Evolutionary conservation across 2,329 filamentous ascomycete species (phyloP), one percentile per base, ranked within the genome.

Genomic region (Chaetomiaceae sp.): DNA sequence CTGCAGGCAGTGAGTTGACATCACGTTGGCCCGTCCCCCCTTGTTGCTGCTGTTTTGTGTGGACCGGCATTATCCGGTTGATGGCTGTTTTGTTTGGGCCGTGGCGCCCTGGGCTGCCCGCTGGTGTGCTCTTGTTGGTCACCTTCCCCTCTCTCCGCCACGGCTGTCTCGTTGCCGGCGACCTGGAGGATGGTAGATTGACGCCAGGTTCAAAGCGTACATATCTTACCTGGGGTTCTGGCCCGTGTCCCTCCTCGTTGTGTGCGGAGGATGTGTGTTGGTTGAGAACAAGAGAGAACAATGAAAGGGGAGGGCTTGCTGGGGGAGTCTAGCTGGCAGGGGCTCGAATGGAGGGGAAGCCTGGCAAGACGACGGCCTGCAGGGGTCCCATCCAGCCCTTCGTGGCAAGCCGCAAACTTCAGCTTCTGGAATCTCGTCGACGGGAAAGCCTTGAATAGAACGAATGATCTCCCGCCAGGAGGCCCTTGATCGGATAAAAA

Each of bases 391-490:
- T n/a, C n/a, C n/a, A n/a, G n/a, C n/a, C n/a, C n/a, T n/a, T n/a
- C n/a, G n/a, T n/a, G n/a, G n/a, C n/a, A n/a, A n/a, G n/a, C n/a
- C n/a, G n/a, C n/a, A n/a, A n/a, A n/a, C n/a, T n/a, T n/a, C n/a
- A n/a, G n/a, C n/a, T n/a, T n/a, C n/a, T n/a, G n/a, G n/a, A n/a
- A n/a, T n/a, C n/a, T n/a, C n/a, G n/a, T n/a, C n/a, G n/a, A n/a
- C n/a, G n/a, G n/a, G n/a, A n/a, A n/a, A n/a, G n/a, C n/a, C n/a
- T 27, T 27, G 25, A 30, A 25, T n/a, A 44, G 25, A 30, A 14
- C 30, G 31, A 35, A 44, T 5, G 43, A 45, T 45, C 43, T 37
- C 17, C 33, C 23, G 23, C 43, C 20, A 37, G 43, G 43, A 20
- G 9, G 20, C n/a, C 21, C 33, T n/a, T 45, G 43, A 45, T 17